Conservation (phyloP, 2,329 filamentous ascomycete species). For the Fusarium sublunatum region DNA sequence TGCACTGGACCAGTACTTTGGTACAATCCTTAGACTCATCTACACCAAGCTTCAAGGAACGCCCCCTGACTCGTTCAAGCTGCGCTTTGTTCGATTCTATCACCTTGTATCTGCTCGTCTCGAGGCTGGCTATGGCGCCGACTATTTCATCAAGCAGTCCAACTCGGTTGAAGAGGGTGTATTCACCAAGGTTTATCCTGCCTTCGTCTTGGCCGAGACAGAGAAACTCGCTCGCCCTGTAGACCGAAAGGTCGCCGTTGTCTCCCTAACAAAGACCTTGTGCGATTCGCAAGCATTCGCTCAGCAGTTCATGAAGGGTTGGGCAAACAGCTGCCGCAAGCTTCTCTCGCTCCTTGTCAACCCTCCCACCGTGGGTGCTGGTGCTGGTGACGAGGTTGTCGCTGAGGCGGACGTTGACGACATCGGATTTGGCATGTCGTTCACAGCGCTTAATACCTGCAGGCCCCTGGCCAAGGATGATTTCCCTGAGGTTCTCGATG, state of each 20-base stretch:
- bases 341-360: constrained; percentile 90
- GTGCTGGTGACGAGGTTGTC: constrained; percentile 79
- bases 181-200: constrained; percentile 87
- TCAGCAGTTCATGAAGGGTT: constrained; percentile 85
- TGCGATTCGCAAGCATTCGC: constrained; percentile 88
- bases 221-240: constrained; percentile 87
- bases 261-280: constrained; percentile 92
- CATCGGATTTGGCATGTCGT: constrained; percentile 92
- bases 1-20: constrained; percentile 79
- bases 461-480: constrained; percentile 79
- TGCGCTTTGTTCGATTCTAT: constrained; percentile 93
- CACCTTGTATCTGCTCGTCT: constrained; percentile 85
- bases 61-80: constrained; percentile 80
- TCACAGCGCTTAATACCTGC: constrained; percentile 93
- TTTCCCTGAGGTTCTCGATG: constrained; percentile 85
- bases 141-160: constrained; percentile 90
- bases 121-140: constrained; percentile 85
- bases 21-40: constrained; percentile 82
- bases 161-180: constrained; percentile 82
- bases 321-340: constrained; percentile 90
- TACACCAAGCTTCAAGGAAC: constrained; percentile 79
- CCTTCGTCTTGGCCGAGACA: constrained; percentile 87
- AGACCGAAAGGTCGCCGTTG: constrained; percentile 92
- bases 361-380: constrained; percentile 75
- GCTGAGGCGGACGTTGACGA: constrained; percentile 94